phyloP scores from a whole-genome alignment of 1,139 yeast species.

The Hansenula sp. region DNA sequence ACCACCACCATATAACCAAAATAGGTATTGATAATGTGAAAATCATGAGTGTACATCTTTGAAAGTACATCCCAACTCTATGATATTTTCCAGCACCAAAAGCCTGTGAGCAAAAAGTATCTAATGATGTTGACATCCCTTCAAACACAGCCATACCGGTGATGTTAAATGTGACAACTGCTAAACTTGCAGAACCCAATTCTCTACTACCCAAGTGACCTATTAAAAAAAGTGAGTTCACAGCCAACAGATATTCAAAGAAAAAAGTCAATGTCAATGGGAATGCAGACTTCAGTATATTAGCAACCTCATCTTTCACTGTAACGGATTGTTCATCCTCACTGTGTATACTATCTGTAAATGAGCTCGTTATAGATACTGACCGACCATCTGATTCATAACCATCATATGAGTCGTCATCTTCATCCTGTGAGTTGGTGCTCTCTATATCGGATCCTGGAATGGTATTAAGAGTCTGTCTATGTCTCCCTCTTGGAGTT shows the following conservation, averaged over 20 bases:
- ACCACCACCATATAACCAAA: conserved; percentile 35
- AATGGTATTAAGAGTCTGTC: not conserved
- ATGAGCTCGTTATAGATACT: conserved; percentile 9
- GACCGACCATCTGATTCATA: conserved; percentile 14
- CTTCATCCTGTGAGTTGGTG: conserved; percentile 6
- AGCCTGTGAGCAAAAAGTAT: conserved; percentile 51
- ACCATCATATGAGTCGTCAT: conserved; percentile 11
- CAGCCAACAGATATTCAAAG: conserved; percentile 44
- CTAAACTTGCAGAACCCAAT: conserved; percentile 46
- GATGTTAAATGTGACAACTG: conserved; percentile 46
- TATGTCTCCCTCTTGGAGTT: not conserved
- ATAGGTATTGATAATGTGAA: conserved; percentile 30
- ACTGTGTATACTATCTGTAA: conserved; percentile 4
- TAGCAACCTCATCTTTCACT: conserved; percentile 10
- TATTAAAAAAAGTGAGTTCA: conserved; percentile 43
- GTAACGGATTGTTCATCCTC: conserved; percentile 10
- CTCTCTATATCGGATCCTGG: not conserved
- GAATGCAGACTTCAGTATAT: conserved; percentile 27
- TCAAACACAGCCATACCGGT: conserved; percentile 47
- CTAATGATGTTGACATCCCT: conserved; percentile 51
- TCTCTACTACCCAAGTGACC: conserved; percentile 44
- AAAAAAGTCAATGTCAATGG: conserved; percentile 47
- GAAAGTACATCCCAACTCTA: conserved; percentile 38
- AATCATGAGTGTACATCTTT: conserved; percentile 40
- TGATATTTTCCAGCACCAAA: conserved; percentile 34